Evolutionary conservation across 73 alveolate genomes (phyloP), one percentile per base, ranked within the genome.

Genomic region (Paramecium sexaurelia): DNA sequence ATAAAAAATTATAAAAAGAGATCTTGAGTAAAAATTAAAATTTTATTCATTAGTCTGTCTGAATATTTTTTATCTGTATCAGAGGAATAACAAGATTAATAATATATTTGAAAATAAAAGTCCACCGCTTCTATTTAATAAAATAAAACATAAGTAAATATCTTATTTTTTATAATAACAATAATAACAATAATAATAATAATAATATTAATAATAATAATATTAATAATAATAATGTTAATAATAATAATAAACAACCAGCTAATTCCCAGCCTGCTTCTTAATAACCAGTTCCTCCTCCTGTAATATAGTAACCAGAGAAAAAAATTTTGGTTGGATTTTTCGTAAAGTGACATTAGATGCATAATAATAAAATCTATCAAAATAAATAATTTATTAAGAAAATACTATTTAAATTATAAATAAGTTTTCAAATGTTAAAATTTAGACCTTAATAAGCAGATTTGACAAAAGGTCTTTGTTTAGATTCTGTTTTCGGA

Each of bases 1-100:
- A 19, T 57, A 92, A 22, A 95, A 95, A 95, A 92, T 94, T 66
- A 92, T 95, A 55, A 95, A 92, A 55, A 92, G 96, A 84, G 96
- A 92, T 71, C 97, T 96, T 51, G 98, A 95, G 89, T 92, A 85
- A 13, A 29, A 41, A 69, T 29, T 24, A 29, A 19, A 68, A 41
- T 20, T 69, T 40, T 19, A 41, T 78, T 3, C 9, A 41, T 43
- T 78, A 78, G 90, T 40, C 90, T 78, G 6, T 78, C 90, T n/a
- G 90, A 78, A 41, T 78, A 78, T 45, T 20, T 78, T 19, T 45
- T 78, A 24, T 24, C 22, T 2, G 19, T n/a, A 10, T 8, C 55
- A 4, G 68, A 78, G 41, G 90, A 78, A 26, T 27, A 78, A 33
- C 41, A 45, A 78, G 90, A 41, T 8, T 15, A 61, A 61, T 32